Evolutionary conservation across 495 filamentous ascomycete genomes (phyloP).

Genomic region (Entonaema liquescens): DNA sequence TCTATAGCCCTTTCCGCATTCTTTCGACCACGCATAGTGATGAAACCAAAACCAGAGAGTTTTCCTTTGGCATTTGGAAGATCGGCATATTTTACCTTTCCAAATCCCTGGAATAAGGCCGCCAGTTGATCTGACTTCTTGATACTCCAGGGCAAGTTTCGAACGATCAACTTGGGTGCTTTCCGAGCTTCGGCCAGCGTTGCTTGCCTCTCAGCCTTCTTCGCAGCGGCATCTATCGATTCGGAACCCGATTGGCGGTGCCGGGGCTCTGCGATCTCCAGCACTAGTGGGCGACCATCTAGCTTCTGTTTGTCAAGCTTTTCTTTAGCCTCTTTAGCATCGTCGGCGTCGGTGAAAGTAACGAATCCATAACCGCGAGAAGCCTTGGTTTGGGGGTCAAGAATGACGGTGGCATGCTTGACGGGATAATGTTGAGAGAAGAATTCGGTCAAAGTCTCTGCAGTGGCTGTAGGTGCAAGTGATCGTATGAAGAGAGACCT

Average conservation of each 20-base stretch:
- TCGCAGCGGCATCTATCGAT: slow-evolving; percentile 47
- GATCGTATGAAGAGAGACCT: slow-evolving; percentile 90
- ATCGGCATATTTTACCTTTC: slow-evolving; percentile 84
- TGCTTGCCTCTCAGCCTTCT: slow-evolving; percentile 68
- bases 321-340: slow-evolving; percentile 79
- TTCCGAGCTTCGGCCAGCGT: slow-evolving; percentile 62
- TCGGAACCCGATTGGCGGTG: slow-evolving; percentile 68
- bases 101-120: slow-evolving; percentile 81
- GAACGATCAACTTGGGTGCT: slow-evolving; percentile 87
- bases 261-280: slow-evolving; percentile 88
- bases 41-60: slow-evolving; percentile 89
- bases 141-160: slow-evolving; percentile 96
- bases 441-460: slow-evolving; percentile 79
- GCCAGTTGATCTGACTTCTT: slow-evolving; percentile 82
- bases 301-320: slow-evolving; percentile 78
- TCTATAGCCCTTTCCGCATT: slow-evolving; percentile 91
- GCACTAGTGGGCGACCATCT: slow-evolving; percentile 78
- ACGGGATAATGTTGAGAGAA: slow-evolving; percentile 95
- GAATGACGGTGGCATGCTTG: slow-evolving; percentile 90
- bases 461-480: slow-evolving; percentile 78
- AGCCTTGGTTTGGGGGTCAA: slow-evolving; percentile 79
- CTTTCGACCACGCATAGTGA: slow-evolving; percentile 84
- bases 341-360: slow-evolving; percentile 91
- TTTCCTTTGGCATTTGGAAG: slow-evolving; percentile 79
- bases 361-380: slow-evolving; percentile 97